phyloP scores from a whole-genome alignment of 768 basidiomycete genomes.

The Tulasnella calospora region DNA sequence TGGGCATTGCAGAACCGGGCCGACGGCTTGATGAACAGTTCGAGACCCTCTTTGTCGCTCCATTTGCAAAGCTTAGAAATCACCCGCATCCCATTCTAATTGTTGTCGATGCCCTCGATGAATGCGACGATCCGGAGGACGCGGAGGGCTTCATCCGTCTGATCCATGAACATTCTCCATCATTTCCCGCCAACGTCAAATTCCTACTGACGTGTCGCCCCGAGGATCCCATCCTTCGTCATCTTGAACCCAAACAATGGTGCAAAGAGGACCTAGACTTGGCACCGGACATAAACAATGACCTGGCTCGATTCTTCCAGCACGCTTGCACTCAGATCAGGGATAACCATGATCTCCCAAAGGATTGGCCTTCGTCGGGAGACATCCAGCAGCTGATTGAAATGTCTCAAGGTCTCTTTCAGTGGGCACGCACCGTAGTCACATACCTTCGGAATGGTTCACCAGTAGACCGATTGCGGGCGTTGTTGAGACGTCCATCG shows the following conservation, averaged over 20 bases:
- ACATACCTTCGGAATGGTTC: background rate
- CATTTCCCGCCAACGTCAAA: background rate
- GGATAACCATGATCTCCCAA: background rate
- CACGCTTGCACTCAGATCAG: background rate
- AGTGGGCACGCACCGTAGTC: background rate
- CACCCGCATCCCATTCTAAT: background rate
- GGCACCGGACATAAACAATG: background rate
- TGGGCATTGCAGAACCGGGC: background rate
- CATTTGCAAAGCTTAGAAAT: background rate
- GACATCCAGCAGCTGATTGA: background rate
- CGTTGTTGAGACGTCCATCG: background rate
- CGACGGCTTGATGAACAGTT: background rate
- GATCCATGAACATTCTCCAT: background rate
- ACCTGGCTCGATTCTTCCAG: background rate
- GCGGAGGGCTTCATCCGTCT: background rate
- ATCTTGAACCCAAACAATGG: background rate
- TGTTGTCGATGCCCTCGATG: background rate
- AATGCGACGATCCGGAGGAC: background rate
- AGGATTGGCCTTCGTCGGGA: background rate
- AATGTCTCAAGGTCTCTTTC: background rate
- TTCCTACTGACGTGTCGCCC: background rate
- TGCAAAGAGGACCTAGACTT: background rate
- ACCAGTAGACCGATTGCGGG: background rate
- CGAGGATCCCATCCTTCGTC: background rate
- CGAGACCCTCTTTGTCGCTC: background rate